Evolutionary conservation across 2,329 filamentous ascomycete genomes (phyloP), one percentile per base, ranked within the genome.

Genomic region (Talaromyces verruculosus): DNA sequence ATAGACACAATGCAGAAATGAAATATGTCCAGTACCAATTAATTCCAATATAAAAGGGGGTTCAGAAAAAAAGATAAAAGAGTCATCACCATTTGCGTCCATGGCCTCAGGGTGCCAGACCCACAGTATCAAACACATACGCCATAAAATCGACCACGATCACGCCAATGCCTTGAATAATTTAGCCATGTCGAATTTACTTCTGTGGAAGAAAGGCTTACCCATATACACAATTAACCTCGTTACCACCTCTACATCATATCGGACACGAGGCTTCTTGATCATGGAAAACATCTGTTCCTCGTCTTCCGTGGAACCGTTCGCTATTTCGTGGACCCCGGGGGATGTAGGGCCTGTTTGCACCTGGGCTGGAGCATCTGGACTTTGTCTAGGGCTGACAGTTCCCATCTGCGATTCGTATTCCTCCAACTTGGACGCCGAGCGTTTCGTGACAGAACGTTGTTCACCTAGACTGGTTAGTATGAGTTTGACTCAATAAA

Each of bases 221-320:
- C 94, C 95, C 67, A 90, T 86, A 81, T 99, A 99, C 28, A 99
- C 92, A 72, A 99, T 91, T 67, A 99, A 79, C 80, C 97, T 98
- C 5, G 95, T 98, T 43, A 99, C 91, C 45, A 99, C 94, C 78
- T 99, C 95, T n/a, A 98, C 94, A 79, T 99, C 95, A 74, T 98
- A 99, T 71, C 93, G 85, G 67, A 97, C 93, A 70, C 95, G 88
- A 59, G 95, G 93, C 79, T 90, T 92, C 69, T 93, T 89, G 64
- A 98, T 84, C 74, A 85, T 88, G 53, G 89, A 90, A 77, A 98
- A 97, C 77, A 98, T 89, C 75, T 96, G 91, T 71, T 84, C 85
- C 76, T 93, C 89, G 58, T 88, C 88, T 35, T 77, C 72, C 53
- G 79, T 77, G 37, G 82, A 80, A 59, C 76, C 75, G 22, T 77